These are phyloP conservation scores for Leccinum uliginosum DNA, from an alignment of 768 basidiomycete species.

Conservation along the genomic window DNA sequence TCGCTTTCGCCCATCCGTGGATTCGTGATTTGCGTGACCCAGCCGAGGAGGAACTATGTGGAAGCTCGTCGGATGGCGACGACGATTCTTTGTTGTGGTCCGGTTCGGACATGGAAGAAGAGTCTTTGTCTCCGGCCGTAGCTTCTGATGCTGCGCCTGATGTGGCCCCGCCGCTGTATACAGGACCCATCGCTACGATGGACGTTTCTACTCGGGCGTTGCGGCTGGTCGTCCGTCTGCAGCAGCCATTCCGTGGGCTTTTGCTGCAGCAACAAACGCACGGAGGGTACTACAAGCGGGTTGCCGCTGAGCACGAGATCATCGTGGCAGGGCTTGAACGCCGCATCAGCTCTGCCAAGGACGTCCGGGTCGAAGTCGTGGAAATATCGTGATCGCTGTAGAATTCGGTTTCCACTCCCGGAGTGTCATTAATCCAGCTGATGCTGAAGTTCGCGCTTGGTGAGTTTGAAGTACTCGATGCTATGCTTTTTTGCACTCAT, in stretches of 20 bases:
- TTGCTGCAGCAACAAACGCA: background rate
- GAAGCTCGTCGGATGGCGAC: background rate
- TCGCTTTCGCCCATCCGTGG: slow-evolving; percentile 11
- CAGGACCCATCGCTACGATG: background rate
- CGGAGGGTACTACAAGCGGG: background rate
- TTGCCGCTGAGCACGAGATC: background rate
- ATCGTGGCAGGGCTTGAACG: too few relatives aligned
- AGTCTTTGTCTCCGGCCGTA: background rate
- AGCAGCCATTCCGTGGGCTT: background rate
- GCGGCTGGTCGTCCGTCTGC: background rate
- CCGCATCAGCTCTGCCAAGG: too few relatives aligned
- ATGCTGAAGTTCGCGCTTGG: too few relatives aligned
- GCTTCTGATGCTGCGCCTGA: too few relatives aligned
- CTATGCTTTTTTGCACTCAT: too few relatives aligned
- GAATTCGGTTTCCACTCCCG: too few relatives aligned
- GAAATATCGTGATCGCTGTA: too few relatives aligned
- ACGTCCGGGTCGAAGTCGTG: too few relatives aligned
- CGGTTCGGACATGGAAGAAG: background rate
- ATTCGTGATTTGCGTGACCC: slow-evolving; percentile 4
- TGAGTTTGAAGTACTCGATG: too few relatives aligned
- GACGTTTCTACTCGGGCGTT: background rate
- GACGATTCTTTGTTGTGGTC: background rate
- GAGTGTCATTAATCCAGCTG: too few relatives aligned
- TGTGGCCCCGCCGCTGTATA: background rate
- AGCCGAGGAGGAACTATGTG: background rate